Base-by-base conservation (phyloP, 495 filamentous ascomycete species). In the Tuber borchii region DNA sequence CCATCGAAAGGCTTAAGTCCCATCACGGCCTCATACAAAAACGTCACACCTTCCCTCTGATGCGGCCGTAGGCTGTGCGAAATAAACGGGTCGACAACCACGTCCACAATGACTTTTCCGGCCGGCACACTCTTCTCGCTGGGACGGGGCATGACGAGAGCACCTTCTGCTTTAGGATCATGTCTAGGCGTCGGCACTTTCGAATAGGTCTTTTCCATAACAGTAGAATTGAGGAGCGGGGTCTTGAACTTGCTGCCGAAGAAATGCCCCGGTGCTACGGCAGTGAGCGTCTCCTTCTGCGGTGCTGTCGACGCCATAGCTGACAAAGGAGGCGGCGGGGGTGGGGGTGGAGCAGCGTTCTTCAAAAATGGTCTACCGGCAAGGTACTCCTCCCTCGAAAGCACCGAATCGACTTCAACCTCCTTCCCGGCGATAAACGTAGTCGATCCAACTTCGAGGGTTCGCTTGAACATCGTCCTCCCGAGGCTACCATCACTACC, bases 11-110 rank as follows among this genome's bases (percentile, higher is more conserved):
- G 82, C 65, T 90, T 86, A 87, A 93, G 88, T 17, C 92, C 92
- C 92, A 95, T 95, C 0, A 95, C 90, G 83, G 92, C 93, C 83
- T 94, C 92, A 79, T 95, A 95, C 56, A 95, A 83, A 79, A 95
- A 95, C 76, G 88, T 86, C 22, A 94, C 90, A 69, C 92, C 92
- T 78, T 92, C 90, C 5, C 91, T 88, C 83, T 95, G 92, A 83
- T 95, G 92, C 48, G 88, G 87, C 4, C 92, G 90, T 20, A 95
- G 84, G 76, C 90, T 87, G 77, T 89, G 88, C 0, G 83, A 81
- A n/a, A 95, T 83, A 42, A 91, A 83, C 17, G 92, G 92, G 84
- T 95, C 92, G 2, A 95, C 88, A 6, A 95, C 92, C 4, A 95
- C 92, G 83, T 94, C 92, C 0, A 95, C 92, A 69, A 93, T 84